Evolutionary conservation across 805 yeast genomes (phyloP).

Genomic region (Peterozyma xylosa): DNA sequence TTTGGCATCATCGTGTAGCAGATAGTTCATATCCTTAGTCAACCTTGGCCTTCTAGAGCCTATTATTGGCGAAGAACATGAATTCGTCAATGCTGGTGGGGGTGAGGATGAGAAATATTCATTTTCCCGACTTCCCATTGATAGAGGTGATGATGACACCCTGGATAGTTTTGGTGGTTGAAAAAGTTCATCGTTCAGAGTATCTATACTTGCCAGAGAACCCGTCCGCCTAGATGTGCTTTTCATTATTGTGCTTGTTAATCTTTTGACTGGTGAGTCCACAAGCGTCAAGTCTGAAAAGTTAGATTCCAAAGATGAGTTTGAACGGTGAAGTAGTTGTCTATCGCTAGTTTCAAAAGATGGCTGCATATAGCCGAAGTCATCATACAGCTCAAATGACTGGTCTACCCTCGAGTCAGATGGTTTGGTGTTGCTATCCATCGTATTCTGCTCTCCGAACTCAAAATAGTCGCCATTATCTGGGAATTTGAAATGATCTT

Average conservation of each 20-base stretch:
- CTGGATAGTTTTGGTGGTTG: not conserved
- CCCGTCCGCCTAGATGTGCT: not conserved
- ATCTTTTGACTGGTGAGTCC: not conserved
- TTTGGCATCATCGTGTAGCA: not conserved
- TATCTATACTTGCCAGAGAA: not conserved
- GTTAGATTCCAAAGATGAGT: not conserved
- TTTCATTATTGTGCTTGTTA: not conserved
- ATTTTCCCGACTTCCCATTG: not conserved
- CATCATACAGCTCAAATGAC: too few relatives aligned
- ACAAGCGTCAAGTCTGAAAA: not conserved
- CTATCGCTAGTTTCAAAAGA: too few relatives aligned
- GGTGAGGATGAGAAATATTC: not conserved
- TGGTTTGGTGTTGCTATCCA: too few relatives aligned
- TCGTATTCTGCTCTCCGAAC: too few relatives aligned
- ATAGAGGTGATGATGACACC: not conserved
- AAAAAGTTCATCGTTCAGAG: not conserved
- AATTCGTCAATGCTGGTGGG: not conserved
- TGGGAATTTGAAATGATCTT: too few relatives aligned
- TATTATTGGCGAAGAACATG: not conserved
- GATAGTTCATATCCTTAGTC: slow-evolving; percentile 7
- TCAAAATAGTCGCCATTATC: too few relatives aligned
- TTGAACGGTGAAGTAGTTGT: not conserved
- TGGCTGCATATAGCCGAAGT: too few relatives aligned
- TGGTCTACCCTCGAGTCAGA: too few relatives aligned
- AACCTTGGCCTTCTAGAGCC: not conserved